Base-by-base conservation (phyloP, 2,329 filamentous ascomycete species). In the Alternaria consortialis region DNA sequence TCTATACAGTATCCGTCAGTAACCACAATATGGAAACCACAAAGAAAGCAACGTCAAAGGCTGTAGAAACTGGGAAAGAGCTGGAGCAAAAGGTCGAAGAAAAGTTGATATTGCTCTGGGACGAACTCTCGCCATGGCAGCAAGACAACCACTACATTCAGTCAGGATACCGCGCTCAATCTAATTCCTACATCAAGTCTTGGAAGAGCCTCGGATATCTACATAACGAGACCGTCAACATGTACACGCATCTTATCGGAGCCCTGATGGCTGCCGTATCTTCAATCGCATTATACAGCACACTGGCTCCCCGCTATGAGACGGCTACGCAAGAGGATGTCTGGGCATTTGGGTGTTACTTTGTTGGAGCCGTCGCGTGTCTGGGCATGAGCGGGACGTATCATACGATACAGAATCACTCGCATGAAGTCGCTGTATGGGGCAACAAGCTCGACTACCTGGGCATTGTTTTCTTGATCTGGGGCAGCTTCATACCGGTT, bases 391-490 rank as follows among this genome's bases (percentile, higher is more conserved):
- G 78, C 57, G 81, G 93, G 5, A 91, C 90, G 3, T 99, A 89
- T 76, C 95, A 99, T 77, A 86, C 91, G 2, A 86, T 97, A 48
- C 88, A 85, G 23, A 97, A 97, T 68, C 95, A 99, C 78, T 95
- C 91, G 17, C 87, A 88, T 37, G 80, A 80, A 2, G 92, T 97
- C 13, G 89, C 91, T 2, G 89, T 87, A 63, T 91, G 93, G 83
- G 94, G 94, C 11, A 98, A 98, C 77, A 92, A 97, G 78, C 82
- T 98, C 58, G 95, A 99, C 77, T 98, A 99, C 77, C 87, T 94
- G 5, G 95, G 95, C 7, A 99, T 99, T 69, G 92, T 98, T 31
- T 87, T 90, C 50, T 82, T 99, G 68, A 98, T 98, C 60, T 91
- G 94, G 68, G 95, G 95, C 7, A 94, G 91, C 76, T 97, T 94